Evolutionary conservation across 495 filamentous ascomycete genomes (phyloP), one percentile per base, ranked within the genome.

Genomic region (Physcia stellaris): DNA sequence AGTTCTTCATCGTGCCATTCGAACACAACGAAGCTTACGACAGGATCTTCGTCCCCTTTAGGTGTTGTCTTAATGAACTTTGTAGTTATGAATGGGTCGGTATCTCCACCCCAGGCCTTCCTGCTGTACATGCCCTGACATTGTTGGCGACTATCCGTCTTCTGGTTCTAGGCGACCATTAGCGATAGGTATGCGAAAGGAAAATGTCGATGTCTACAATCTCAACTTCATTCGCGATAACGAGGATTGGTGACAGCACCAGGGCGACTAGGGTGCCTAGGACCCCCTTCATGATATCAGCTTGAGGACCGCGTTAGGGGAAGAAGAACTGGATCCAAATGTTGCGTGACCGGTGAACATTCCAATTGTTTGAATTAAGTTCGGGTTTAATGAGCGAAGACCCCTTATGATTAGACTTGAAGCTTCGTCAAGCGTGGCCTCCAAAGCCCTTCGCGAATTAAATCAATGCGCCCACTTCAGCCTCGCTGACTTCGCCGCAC

Each of bases 41-140:
- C 61, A 10, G 81, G 77, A 52, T 93, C 80, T 16, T 67, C 60
- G 42, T 77, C 69, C 24, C 58, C 63, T 31, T 66, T 66, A 18
- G 47, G 42, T 37, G 69, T 56, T 18, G 67, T 58, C 49, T 79
- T 74, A 35, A 77, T 64, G 50, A 94, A 94, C 55, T 80, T 87
- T 45, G 80, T 73, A 42, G 79, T 65, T 57, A 99, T 93, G 62
- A 79, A 87, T 7, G 90, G 92, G 43, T 95, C 83, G 36, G 83
- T 68, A 23, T 71, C 73, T 49, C 90, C 90, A 44, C 86, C 84
- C 90, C 90, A 99, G 15, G 79, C 62, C 48, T 77, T 83, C 52
- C 70, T 78, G 57, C 79, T 87, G 62, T 96, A 99, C 90, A 99
- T 96, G 60, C 90, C 90, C 54, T 83, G 79, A 63, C 90, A 99